Evolutionary conservation across 1,284 basidiomycete species (phyloP).

Genomic region (Moniliophthora roreri): DNA sequence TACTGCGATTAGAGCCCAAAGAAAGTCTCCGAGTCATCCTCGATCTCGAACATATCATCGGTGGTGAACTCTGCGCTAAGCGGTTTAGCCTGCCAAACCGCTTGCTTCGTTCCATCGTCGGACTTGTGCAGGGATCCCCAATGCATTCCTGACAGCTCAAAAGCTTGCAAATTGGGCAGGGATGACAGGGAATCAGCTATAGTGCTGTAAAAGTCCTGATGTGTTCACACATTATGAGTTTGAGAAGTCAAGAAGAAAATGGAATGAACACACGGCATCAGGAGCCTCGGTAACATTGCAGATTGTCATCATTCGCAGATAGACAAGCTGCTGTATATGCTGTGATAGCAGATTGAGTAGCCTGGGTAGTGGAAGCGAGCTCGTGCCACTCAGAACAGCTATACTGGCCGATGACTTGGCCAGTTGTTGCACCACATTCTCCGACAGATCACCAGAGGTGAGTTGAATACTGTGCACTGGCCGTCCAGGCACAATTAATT

Average conservation of each 20-base stretch:
- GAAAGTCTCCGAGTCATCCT: slow-evolving; percentile 18
- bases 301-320: slow-evolving; percentile 53
- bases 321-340: slow-evolving; percentile 46
- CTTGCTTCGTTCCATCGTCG: slow-evolving; percentile 33
- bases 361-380: slow-evolving; percentile 37
- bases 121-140: slow-evolving; percentile 51
- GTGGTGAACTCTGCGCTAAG: slow-evolving; percentile 31
- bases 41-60: slow-evolving; percentile 30
- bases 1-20: slow-evolving; percentile 5
- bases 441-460: slow-evolving; percentile 52
- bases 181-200: slow-evolving; percentile 55
- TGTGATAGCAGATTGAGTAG: slow-evolving; percentile 44
- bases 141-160: slow-evolving; percentile 73
- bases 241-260: slow-evolving; percentile 16
- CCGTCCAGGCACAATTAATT: slow-evolving; percentile 56
- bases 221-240: slow-evolving; percentile 2
- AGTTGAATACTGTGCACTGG: slow-evolving; percentile 64
- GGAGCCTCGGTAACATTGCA: slow-evolving; percentile 46
- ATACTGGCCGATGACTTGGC: slow-evolving; percentile 45
- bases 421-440: slow-evolving; percentile 50
- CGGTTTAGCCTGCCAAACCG: slow-evolving; percentile 55
- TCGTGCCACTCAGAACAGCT: slow-evolving; percentile 42
- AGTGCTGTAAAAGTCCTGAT: slow-evolving; percentile 60
- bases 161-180: slow-evolving; percentile 55
- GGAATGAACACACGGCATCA: slow-evolving; percentile 39